Percentiles rank a stretch among this genome's conserved stretches.
Conservation (phyloP, 306 rosid genomes). For the Prunus mongolica region DNA sequence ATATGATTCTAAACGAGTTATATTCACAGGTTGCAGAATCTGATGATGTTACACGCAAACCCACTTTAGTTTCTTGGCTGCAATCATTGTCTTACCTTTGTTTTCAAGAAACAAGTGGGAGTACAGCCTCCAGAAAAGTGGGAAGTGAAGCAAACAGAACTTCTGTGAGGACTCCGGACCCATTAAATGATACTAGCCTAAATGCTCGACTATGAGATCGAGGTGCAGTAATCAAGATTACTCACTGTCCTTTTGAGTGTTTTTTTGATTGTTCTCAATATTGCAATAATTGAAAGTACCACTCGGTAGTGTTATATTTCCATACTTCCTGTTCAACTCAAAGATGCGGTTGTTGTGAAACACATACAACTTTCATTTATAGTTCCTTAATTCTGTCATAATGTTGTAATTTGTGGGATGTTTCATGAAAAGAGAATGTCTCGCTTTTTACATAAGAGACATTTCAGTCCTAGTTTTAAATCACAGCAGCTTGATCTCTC, state of each 20-base stretch:
- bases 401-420: not conserved
- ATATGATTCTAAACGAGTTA: constrained; percentile 67
- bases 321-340: not conserved
- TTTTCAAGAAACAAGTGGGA: constrained; percentile 38
- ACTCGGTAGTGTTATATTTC: not conserved
- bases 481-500: not conserved
- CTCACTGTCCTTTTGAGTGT: not conserved
- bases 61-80: constrained; percentile 84
- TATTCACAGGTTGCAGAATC: constrained; percentile 86
- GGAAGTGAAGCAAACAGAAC: constrained; percentile 21
- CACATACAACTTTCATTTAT: not conserved
- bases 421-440: not conserved
- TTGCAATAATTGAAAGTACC: not conserved
- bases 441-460: not conserved
- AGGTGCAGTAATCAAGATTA: constrained; percentile 9
- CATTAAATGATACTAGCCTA: constrained; percentile 34
- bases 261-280: not conserved
- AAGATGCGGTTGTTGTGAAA: not conserved
- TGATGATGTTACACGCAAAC: constrained; percentile 85
- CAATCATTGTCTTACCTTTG: constrained; percentile 88
- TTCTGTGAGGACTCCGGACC: constrained; percentile 25
- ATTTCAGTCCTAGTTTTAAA: not conserved
- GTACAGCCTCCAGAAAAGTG: constrained; percentile 25
- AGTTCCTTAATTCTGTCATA: not conserved
- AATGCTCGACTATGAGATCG: constrained; percentile 53